A percentile compares a stretch with the other conserved stretches of the same genome.
Evolutionary conservation across 768 basidiomycete genomes (phyloP).

Genomic region (Suillus plorans): DNA sequence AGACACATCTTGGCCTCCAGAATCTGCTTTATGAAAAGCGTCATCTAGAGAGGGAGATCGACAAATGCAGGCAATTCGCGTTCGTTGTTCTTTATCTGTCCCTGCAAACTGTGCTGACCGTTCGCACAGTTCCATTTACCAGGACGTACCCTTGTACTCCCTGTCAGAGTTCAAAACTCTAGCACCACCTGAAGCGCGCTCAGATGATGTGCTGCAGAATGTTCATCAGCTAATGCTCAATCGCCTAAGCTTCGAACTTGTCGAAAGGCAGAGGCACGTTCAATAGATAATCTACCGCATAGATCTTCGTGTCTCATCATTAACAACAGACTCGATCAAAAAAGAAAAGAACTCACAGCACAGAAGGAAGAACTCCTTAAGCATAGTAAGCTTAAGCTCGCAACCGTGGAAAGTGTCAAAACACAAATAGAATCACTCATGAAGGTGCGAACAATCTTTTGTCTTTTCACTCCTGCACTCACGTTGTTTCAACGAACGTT

Average conservation of each 20-base stretch:
- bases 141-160: conserved; percentile 76
- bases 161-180: conserved; percentile 66
- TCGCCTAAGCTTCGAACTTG: conserved; percentile 82
- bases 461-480: conserved; percentile 9
- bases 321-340: conserved; percentile 63
- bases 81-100: conserved; percentile 37
- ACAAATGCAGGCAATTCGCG: conserved; percentile 92
- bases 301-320: conserved; percentile 8
- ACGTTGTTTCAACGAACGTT: conserved; percentile 11
- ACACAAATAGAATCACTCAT: conserved; percentile 72
- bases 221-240: conserved; percentile 87
- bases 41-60: conserved; percentile 88
- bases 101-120: background rate
- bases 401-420: conserved; percentile 77
- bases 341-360: conserved; percentile 62
- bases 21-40: conserved; percentile 88
- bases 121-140: conserved; percentile 72
- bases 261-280: conserved; percentile 80
- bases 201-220: conserved; percentile 59
- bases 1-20: conserved; percentile 81
- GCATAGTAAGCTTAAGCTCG: conserved; percentile 70
- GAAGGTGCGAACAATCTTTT: conserved; percentile 48
- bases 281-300: conserved; percentile 5
- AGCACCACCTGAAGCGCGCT: conserved; percentile 68
- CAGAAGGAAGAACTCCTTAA: conserved; percentile 81